A percentile compares a stretch with the other conserved stretches of the same genome.
phyloP scores from a whole-genome alignment of 1,284 basidiomycete genomes.

The Earliella scabrosa region DNA sequence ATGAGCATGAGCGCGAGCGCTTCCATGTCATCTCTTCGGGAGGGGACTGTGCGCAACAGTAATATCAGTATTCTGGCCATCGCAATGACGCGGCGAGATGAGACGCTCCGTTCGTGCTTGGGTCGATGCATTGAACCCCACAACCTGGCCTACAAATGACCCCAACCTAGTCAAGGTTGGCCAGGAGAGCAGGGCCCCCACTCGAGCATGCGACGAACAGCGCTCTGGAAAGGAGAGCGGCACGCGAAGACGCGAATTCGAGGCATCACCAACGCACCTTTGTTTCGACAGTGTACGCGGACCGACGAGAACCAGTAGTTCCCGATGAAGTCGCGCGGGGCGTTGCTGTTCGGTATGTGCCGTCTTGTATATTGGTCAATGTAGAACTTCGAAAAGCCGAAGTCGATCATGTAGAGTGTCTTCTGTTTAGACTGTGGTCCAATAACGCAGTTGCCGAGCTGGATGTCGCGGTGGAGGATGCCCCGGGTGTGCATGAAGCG shows the following conservation, averaged over 20 bases:
- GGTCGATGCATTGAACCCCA: too few relatives aligned
- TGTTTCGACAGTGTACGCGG: conserved; percentile 73
- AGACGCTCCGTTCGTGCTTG: too few relatives aligned
- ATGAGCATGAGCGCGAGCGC: conserved; percentile 78
- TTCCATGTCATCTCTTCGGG: conserved; percentile 76
- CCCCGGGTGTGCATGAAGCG: conserved; percentile 75
- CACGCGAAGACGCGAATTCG: too few relatives aligned
- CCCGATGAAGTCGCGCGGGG: conserved; percentile 73
- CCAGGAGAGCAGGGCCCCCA: too few relatives aligned
- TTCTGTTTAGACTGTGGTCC: conserved; percentile 60
- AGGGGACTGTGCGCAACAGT: conserved; percentile 55
- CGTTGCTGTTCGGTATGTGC: conserved; percentile 70
- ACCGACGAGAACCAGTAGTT: conserved; percentile 69
- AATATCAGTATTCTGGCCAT: not conserved
- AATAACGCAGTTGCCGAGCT: conserved; percentile 74
- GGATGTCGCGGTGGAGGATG: conserved; percentile 75
- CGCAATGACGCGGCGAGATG: too few relatives aligned
- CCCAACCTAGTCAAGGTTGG: too few relatives aligned
- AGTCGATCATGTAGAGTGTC: conserved; percentile 80
- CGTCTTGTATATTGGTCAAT: conserved; percentile 63
- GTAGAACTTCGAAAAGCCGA: conserved; percentile 79
- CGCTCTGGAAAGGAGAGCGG: too few relatives aligned
- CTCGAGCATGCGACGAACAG: too few relatives aligned
- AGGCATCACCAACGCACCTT: too few relatives aligned
- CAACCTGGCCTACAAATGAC: too few relatives aligned